These are phyloP conservation scores for Nasturtium officinale DNA, from an alignment of 345 rosid genomes.

Conservation along the genomic window DNA sequence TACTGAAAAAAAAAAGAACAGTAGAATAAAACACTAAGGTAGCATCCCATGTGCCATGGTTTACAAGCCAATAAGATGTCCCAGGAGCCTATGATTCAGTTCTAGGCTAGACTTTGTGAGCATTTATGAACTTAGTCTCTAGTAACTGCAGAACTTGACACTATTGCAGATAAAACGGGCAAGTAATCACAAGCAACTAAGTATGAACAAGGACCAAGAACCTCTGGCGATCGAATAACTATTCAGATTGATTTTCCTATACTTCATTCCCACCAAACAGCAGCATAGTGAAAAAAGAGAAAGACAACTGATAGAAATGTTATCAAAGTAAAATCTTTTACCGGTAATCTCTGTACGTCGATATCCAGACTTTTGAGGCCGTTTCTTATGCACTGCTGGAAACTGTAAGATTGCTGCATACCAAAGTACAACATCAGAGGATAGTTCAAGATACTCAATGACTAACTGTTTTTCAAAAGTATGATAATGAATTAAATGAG, in stretches of 20 bases:
- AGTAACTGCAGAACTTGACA: conserved; percentile 17
- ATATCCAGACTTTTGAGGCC: conserved; percentile 81
- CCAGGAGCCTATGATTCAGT: conserved; percentile 6
- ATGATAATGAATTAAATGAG: conserved; percentile 14
- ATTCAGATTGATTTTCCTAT: conserved; percentile 11
- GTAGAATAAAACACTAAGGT: conserved; percentile 21
- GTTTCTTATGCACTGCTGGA: conserved; percentile 78
- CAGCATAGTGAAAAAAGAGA: conserved; percentile 2
- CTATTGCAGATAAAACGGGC: conserved; percentile 14
- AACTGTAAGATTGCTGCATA: conserved; percentile 88
- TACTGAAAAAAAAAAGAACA: conserved; percentile 22
- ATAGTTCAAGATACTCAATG: neutral
- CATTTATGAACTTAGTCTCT: neutral
- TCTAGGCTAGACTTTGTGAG: conserved; percentile 17
- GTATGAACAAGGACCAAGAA: conserved; percentile 19
- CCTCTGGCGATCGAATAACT: conserved; percentile 17
- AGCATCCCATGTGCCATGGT: conserved; percentile 14
- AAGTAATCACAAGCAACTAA: conserved; percentile 14
- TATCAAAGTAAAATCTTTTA: conserved; percentile 47
- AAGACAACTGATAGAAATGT: conserved; percentile 4
- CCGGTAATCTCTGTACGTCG: conserved; percentile 76
- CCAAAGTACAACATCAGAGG: conserved; percentile 25
- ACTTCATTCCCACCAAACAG: conserved; percentile 21
- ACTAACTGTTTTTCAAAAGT: neutral
- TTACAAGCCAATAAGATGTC: conserved; percentile 2